Evolutionary conservation across 2,329 filamentous ascomycete genomes (phyloP), one percentile per base, ranked within the genome.

Genomic region (Xylaria arbuscula): DNA sequence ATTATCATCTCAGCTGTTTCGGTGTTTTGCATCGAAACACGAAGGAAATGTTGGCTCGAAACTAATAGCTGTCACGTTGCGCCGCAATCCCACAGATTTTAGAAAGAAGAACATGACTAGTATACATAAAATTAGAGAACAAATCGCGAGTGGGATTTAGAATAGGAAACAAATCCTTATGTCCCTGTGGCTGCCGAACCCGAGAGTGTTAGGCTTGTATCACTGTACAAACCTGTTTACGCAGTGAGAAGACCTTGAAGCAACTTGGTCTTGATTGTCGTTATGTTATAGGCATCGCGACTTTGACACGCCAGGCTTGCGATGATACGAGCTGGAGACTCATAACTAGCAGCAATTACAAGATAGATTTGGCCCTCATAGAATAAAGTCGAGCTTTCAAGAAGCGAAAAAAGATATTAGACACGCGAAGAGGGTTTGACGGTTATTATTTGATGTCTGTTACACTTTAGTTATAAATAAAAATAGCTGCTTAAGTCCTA

Each of bases 11-110:
- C 40, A 17, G 17, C 56, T 48, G 50, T 36, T 4, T 11, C 17
- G 40, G 48, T 32, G 13, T 42, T 19, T 50, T 13, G 32, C 24
- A 13, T 28, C 17, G 50, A 45, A 56, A 56, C 57, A 22, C 28
- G 22, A 53, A 64, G 28, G 15, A 19, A n/a, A 28, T 15, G 34
- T 6, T 13, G 19, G 34, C 32, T 32, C 32, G 8, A 42, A 51
- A 51, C 40, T n/a, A 22, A 56, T 19, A 34, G 34, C 22, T 45
- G 36, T 57, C 22, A 61, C 24, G n/a, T 40, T 34, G 24, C 45
- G 57, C 64, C 56, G 28, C 64, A 50, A 50, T 62, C 51, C 51
- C 22, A 45, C 57, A 40, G 32, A 22, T 48, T 45, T 13, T 55
- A 15, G 5, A 1, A 22, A 28, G 3, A 34, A n/a, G 38, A 32